Conservation (phyloP, 495 filamentous ascomycete species). For the Talaromyces adpressus region DNA sequence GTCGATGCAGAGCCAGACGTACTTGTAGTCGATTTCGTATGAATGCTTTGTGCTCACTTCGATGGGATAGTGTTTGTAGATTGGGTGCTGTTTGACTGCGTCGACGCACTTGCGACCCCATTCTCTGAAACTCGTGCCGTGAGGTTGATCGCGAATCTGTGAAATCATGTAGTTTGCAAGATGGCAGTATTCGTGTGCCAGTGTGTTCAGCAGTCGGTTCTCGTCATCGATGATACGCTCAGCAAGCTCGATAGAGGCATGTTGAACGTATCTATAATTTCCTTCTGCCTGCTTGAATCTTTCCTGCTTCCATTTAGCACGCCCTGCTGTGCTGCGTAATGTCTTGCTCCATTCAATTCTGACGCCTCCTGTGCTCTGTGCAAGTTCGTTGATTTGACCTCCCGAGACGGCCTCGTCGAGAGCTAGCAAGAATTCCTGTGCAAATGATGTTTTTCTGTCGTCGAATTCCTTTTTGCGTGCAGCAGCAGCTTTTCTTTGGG, state of each 20-base stretch:
- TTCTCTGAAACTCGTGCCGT: constrained; percentile 75
- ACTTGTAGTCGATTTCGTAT: constrained; percentile 87
- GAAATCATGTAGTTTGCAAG: constrained; percentile 80
- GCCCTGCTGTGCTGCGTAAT: constrained; percentile 79
- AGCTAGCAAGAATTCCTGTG: constrained; percentile 60
- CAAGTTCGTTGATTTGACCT: constrained; percentile 52
- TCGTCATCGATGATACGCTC: constrained; percentile 76
- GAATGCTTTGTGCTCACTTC: constrained; percentile 78
- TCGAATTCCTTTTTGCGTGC: constrained; percentile 59
- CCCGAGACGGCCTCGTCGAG: constrained; percentile 62
- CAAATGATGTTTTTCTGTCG: constrained; percentile 55
- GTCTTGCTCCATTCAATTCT: constrained; percentile 77
- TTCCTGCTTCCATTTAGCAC: constrained; percentile 73
- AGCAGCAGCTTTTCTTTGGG: constrained; percentile 33
- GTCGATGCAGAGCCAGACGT: constrained; percentile 70
- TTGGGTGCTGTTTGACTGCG: constrained; percentile 33
- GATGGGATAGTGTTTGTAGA: constrained; percentile 45
- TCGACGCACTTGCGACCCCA: constrained; percentile 50
- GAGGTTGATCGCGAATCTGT: constrained; percentile 59
- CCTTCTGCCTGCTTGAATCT: constrained; percentile 21
- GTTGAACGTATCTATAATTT: constrained; percentile 32
- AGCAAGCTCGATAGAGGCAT: constrained; percentile 79
- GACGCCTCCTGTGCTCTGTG: constrained; percentile 66
- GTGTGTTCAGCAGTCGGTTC: constrained; percentile 71
- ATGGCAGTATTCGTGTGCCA: constrained; percentile 96